A percentile compares a stretch with the other conserved stretches of the same genome.
Evolutionary conservation across 139 green algal genomes (phyloP).

Genomic region (Chlamydomonas asymmetrica): DNA sequence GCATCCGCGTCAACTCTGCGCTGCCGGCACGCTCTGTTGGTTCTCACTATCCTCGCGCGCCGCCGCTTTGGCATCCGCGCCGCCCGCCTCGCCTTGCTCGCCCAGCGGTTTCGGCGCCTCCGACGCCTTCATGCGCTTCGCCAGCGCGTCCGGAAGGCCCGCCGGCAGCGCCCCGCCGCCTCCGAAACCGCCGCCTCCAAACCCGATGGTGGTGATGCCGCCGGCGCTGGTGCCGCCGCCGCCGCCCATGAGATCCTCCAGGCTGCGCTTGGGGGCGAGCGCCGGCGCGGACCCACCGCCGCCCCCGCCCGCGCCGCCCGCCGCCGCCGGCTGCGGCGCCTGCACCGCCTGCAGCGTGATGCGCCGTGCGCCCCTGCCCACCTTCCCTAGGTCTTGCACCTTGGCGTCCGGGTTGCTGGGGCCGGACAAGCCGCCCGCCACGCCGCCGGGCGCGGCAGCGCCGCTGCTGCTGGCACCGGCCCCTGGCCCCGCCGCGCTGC

Average conservation of each 20-base stretch:
- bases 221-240: background rate
- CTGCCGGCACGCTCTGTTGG: too few species aligned
- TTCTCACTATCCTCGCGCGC: too few species aligned
- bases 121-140: too few species aligned
- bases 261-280: conserved; percentile 1
- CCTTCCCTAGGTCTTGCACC: conserved; percentile 27
- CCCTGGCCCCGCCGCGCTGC: background rate
- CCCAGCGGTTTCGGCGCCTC: too few species aligned
- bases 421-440: background rate
- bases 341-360: conserved; percentile 23
- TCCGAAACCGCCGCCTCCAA: background rate
- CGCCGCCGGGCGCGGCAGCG: background rate
- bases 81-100: too few species aligned
- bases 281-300: background rate
- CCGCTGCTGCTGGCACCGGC: background rate
- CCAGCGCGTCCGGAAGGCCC: too few species aligned
- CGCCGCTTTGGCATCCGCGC: too few species aligned
- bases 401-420: background rate
- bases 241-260: background rate
- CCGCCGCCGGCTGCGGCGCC: background rate
- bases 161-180: too few species aligned
- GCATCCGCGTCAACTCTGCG: too few species aligned
- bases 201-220: background rate
- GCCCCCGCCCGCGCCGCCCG: too few species aligned
- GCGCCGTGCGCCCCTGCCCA: conserved; percentile 50